These are phyloP conservation scores for Mollisia scopiformis DNA, from an alignment of 2,329 filamentous ascomycete genomes.

Conservation along the genomic window DNA sequence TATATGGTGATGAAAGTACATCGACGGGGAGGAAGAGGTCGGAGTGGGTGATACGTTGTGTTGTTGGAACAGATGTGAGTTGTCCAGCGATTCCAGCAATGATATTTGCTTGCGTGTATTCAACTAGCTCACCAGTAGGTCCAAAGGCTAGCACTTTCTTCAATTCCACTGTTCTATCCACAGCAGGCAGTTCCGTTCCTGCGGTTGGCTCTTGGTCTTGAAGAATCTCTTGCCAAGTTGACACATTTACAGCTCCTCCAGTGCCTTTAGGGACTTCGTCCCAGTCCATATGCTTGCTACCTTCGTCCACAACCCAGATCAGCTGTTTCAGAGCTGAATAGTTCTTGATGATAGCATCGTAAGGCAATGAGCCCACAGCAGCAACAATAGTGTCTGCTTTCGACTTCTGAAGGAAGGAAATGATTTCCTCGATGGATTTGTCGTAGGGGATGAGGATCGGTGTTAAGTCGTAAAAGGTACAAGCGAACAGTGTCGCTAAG, in stretches of 20 bases:
- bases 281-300: conserved; percentile 94
- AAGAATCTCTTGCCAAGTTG: conserved; percentile 92
- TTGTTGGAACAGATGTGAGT: conserved; percentile 73
- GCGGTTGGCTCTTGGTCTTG: conserved; percentile 65
- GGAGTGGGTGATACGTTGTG: conserved; percentile 70
- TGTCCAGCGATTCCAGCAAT: conserved; percentile 83
- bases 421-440: conserved; percentile 68
- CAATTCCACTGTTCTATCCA: conserved; percentile 56
- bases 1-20: conserved; percentile 77
- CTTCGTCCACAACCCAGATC: conserved; percentile 91
- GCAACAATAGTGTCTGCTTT: conserved; percentile 83
- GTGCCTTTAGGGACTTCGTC: conserved; percentile 81
- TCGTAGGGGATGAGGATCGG: conserved; percentile 86
- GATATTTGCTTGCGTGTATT: conserved; percentile 83
- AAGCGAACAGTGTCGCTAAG: conserved; percentile 80
- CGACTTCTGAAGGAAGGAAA: conserved; percentile 72
- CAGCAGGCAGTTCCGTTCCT: conserved; percentile 65
- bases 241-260: conserved; percentile 74
- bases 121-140: conserved; percentile 71
- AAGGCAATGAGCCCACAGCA: conserved; percentile 82
- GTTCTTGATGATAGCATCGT: conserved; percentile 70
- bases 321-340: conserved; percentile 76
- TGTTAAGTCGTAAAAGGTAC: conserved; percentile 80
- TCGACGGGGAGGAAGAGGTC: conserved; percentile 89
- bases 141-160: conserved; percentile 69